Conservation (phyloP, 1,139 yeast species). For the Taphrina confusa region DNA sequence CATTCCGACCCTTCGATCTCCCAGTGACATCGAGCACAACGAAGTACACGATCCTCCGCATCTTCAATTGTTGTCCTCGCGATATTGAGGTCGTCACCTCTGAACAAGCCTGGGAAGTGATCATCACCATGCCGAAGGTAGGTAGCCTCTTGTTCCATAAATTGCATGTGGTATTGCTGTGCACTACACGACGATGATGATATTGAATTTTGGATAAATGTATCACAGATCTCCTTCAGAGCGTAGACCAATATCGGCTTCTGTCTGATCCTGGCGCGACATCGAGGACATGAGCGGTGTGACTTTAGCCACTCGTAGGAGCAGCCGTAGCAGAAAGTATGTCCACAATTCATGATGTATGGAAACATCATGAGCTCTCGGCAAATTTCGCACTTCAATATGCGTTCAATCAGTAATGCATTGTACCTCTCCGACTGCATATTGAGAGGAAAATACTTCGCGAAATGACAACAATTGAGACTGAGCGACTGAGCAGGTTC, state of each 20-base stretch:
- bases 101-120: constrained; percentile 28
- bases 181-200: not conserved
- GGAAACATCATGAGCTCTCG: constrained; percentile 28
- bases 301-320: constrained; percentile 30
- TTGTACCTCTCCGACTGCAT: too few relatives aligned
- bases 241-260: constrained; percentile 16
- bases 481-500: too few relatives aligned
- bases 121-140: constrained; percentile 9
- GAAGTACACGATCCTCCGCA: constrained; percentile 31
- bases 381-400: constrained; percentile 32
- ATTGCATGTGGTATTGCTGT: not conserved
- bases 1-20: constrained; percentile 24
- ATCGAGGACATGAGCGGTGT: constrained; percentile 34
- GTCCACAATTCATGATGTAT: constrained; percentile 30
- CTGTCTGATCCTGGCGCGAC: constrained; percentile 24
- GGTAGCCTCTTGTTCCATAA: constrained; percentile 19
- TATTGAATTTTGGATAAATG: not conserved
- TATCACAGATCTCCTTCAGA: constrained; percentile 28
- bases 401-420: constrained; percentile 10
- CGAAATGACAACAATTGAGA: too few relatives aligned
- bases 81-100: not conserved
- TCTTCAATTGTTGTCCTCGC: constrained; percentile 11
- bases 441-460: too few relatives aligned
- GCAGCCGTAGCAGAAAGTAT: constrained; percentile 33
- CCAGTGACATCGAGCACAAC: constrained; percentile 35